Conservation (phyloP, 2,329 filamentous ascomycete genomes). For the Anisogramma anomala region DNA sequence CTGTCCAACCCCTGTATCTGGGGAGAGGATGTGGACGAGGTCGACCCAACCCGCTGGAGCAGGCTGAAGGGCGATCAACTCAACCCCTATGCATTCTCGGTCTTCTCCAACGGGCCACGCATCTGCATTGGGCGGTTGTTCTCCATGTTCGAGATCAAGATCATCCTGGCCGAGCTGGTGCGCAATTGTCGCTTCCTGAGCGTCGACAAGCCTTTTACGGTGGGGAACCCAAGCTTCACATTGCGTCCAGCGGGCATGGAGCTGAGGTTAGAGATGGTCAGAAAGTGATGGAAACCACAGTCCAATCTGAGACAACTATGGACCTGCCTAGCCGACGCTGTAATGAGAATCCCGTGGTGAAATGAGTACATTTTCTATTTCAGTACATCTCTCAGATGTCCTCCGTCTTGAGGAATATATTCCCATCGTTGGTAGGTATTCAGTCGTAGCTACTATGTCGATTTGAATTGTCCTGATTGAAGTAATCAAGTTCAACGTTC, state of each 20-base stretch:
- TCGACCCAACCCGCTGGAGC: conserved; percentile 19
- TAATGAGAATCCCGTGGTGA: too few relatives aligned
- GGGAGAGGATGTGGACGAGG: conserved; percentile 18
- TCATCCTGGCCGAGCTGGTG: conserved; percentile 24
- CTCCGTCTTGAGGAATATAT: too few relatives aligned
- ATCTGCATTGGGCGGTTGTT: conserved; percentile 28
- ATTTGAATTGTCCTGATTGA: too few relatives aligned
- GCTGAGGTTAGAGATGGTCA: not conserved
- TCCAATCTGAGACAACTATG: too few relatives aligned
- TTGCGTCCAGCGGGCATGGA: conserved; percentile 1
- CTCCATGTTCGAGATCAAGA: conserved; percentile 28
- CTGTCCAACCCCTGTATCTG: conserved; percentile 18
- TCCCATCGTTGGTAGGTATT: too few relatives aligned
- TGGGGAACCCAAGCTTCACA: conserved; percentile 5
- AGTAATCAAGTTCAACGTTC: too few relatives aligned
- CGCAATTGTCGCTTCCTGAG: conserved; percentile 22
- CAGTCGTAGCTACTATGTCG: too few relatives aligned
- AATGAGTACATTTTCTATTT: too few relatives aligned
- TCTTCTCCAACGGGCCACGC: conserved; percentile 27
- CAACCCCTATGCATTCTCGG: conserved; percentile 24
- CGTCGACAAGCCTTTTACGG: conserved; percentile 5
- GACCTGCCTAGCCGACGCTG: too few relatives aligned
- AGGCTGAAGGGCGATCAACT: conserved; percentile 16
- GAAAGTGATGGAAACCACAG: too few relatives aligned
- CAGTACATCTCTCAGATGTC: too few relatives aligned